A percentile compares a stretch with the other conserved stretches of the same genome.
phyloP scores from a whole-genome alignment of 345 rosid genomes.

The Eucalyptus melliodora region DNA sequence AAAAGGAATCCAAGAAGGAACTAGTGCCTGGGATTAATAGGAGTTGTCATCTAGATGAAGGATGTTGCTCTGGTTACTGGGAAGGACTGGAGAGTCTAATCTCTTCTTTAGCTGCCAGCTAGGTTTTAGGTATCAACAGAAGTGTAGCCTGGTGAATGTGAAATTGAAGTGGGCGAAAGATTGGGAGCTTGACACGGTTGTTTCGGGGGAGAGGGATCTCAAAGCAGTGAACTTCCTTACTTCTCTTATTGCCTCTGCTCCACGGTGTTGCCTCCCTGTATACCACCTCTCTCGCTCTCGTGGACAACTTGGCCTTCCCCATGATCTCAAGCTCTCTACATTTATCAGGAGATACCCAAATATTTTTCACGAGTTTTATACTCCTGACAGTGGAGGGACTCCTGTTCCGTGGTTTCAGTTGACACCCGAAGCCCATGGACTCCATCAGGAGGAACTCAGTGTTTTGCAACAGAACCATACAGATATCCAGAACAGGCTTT shows the following conservation, averaged over 20 bases:
- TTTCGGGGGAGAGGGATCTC: constrained; percentile 41
- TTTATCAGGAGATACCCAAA: constrained; percentile 63
- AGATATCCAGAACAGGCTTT: constrained; percentile 35
- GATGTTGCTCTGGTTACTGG: constrained; percentile 19
- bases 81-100: background rate
- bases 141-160: constrained; percentile 45
- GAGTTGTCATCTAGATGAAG: background rate
- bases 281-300: constrained; percentile 35
- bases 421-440: constrained; percentile 32
- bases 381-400: constrained; percentile 67
- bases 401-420: constrained; percentile 61
- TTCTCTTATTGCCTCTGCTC: constrained; percentile 37
- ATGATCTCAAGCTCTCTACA: constrained; percentile 48
- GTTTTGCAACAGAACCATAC: constrained; percentile 4
- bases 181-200: constrained; percentile 44
- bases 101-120: constrained; percentile 10
- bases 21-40: background rate
- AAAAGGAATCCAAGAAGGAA: background rate
- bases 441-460: constrained; percentile 23
- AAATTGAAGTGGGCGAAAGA: constrained; percentile 90
- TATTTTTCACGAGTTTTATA: constrained; percentile 34
- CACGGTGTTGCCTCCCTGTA: constrained; percentile 25
- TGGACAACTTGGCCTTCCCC: constrained; percentile 55
- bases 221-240: constrained; percentile 50
- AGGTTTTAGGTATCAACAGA: constrained; percentile 39